Percentiles rank a stretch among this genome's conserved stretches.
Evolutionary conservation across 1,284 basidiomycete species (phyloP).

Genomic region (Pterula multifida): DNA sequence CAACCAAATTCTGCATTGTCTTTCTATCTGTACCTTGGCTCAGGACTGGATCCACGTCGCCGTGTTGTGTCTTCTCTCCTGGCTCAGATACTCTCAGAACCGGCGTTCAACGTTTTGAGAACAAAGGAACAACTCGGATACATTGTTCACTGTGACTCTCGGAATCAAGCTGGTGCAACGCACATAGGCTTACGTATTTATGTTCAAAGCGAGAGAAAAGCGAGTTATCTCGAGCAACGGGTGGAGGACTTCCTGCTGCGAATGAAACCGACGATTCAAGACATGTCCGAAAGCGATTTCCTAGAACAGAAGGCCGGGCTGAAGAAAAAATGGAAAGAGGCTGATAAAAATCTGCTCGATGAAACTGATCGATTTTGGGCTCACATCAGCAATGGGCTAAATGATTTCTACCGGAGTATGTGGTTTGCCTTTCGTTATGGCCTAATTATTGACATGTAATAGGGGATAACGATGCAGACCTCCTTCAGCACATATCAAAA

Average conservation of each 20-base stretch:
- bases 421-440: conserved; percentile 16
- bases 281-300: conserved; percentile 54
- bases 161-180: conserved; percentile 46
- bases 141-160: conserved; percentile 55
- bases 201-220: conserved; percentile 82
- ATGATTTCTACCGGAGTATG: conserved; percentile 57
- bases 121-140: conserved; percentile 97
- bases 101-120: conserved; percentile 89
- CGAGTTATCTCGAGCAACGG: conserved; percentile 79
- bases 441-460: conserved; percentile 57
- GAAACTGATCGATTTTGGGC: conserved; percentile 66
- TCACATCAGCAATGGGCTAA: conserved; percentile 60
- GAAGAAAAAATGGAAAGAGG: conserved; percentile 45
- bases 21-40: conserved; percentile 72
- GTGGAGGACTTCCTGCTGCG: conserved; percentile 79
- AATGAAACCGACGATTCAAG: conserved; percentile 49
- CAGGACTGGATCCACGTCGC: conserved; percentile 38
- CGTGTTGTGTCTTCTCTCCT: conserved; percentile 53
- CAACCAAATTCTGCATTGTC: conserved; percentile 81
- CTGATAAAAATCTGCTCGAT: conserved; percentile 56
- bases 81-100: conserved; percentile 76
- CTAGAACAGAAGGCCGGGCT: conserved; percentile 51
- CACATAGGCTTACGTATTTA: conserved; percentile 78
- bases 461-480: conserved; percentile 60
- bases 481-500: conserved; percentile 58